phyloP scores from a whole-genome alignment of 1,139 yeast species.

The Candida sp. region DNA sequence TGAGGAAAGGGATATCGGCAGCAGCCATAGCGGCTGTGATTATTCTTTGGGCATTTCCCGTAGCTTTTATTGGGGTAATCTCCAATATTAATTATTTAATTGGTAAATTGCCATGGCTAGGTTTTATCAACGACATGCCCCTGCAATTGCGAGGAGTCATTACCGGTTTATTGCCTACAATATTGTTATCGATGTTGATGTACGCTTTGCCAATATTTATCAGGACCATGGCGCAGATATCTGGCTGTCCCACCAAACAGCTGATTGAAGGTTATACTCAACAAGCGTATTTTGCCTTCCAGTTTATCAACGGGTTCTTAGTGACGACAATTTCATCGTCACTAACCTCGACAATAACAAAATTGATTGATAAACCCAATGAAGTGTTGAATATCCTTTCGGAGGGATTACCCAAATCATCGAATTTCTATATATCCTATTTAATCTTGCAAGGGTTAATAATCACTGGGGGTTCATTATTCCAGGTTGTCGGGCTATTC shows the following conservation, averaged over 20 bases:
- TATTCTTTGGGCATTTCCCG: conserved; percentile 84
- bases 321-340: conserved; percentile 71
- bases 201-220: conserved; percentile 78
- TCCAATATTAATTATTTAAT: conserved; percentile 69
- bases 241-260: conserved; percentile 66
- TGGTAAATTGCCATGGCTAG: conserved; percentile 58
- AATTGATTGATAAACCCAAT: conserved; percentile 61
- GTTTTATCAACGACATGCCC: conserved; percentile 65
- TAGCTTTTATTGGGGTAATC: conserved; percentile 76
- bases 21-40: conserved; percentile 58
- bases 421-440: conserved; percentile 79
- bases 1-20: conserved; percentile 55
- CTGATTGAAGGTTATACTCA: conserved; percentile 72
- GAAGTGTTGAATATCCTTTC: conserved; percentile 70
- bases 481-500: conserved; percentile 73
- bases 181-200: conserved; percentile 65
- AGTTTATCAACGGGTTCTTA: conserved; percentile 67
- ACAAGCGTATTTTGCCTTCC: conserved; percentile 67
- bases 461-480: conserved; percentile 72
- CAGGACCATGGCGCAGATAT: conserved; percentile 62
- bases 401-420: conserved; percentile 77
- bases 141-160: conserved; percentile 54
- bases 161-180: conserved; percentile 75
- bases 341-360: conserved; percentile 70
- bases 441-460: conserved; percentile 80